A percentile compares a stretch with the other conserved stretches of the same genome.
These are phyloP conservation scores for Achaetomium macrosporum DNA, from an alignment of 2,329 filamentous ascomycete genomes.

Conservation along the genomic window DNA sequence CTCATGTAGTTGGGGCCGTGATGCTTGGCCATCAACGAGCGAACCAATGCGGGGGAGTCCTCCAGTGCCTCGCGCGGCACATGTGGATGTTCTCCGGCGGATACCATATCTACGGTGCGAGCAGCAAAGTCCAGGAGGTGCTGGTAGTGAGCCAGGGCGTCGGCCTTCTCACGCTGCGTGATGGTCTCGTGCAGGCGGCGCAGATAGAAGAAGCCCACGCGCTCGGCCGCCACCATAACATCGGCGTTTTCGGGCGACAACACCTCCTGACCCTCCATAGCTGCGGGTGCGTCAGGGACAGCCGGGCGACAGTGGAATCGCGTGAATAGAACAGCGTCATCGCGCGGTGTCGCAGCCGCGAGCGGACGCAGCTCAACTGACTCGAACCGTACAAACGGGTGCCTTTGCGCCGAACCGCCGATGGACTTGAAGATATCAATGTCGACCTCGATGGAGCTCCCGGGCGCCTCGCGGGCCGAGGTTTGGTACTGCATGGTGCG, in stretches of 20 bases:
- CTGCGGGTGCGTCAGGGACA: not conserved
- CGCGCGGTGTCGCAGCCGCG: slow-evolving; percentile 15
- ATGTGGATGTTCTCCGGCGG: too few relatives aligned
- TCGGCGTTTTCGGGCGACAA: not conserved
- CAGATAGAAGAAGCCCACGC: slow-evolving; percentile 3
- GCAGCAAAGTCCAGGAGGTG: not conserved
- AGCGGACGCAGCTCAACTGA: slow-evolving; percentile 19
- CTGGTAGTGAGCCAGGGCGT: not conserved
- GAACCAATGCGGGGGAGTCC: too few relatives aligned
- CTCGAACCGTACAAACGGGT: slow-evolving; percentile 20
- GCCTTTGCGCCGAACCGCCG: too few relatives aligned
- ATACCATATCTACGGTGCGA: too few relatives aligned
- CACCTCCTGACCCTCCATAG: not conserved
- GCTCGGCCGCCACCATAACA: too few relatives aligned
- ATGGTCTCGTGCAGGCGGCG: slow-evolving; percentile 3
- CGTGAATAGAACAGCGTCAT: slow-evolving; percentile 21
- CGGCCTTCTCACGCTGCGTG: not conserved
- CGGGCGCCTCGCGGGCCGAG: too few relatives aligned
- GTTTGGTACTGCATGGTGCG: too few relatives aligned
- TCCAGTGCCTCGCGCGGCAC: too few relatives aligned
- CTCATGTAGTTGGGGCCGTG: too few relatives aligned
- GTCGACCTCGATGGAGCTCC: too few relatives aligned
- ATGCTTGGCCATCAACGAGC: too few relatives aligned
- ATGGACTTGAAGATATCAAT: too few relatives aligned
- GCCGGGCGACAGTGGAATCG: slow-evolving; percentile 1